Evolutionary conservation across 2,329 filamentous ascomycete species (phyloP), one percentile per base, ranked within the genome.

Genomic region (Nigrospora osmanthi): DNA sequence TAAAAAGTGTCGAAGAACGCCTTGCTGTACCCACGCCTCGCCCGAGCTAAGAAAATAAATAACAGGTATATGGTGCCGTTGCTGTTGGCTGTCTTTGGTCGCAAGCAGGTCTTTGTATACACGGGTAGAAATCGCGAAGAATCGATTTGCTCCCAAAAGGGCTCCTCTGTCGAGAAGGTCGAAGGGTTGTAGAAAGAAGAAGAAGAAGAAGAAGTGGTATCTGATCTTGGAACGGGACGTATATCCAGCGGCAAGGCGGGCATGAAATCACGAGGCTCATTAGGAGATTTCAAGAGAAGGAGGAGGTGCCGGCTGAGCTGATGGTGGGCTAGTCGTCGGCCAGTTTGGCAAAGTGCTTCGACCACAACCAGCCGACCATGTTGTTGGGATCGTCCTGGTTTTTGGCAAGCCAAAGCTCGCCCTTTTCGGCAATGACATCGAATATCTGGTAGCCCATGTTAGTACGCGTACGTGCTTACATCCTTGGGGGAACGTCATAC

Each of bases 321-420:
- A 30, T 36, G 40, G 19, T 42, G 32, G 40, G 40, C 40, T 59
- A 63, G 41, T 63, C 60, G 58, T 80, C 78, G 40, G 76, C 77
- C 51, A 81, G 59, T 60, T 78, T 80, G 43, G 85, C 85, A 72
- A 98, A 98, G 69, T 98, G 93, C 65, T 96, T 96, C 58, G 90
- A 95, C 93, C 93, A 98, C 58, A 98, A 95, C 93, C 93, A 98
- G 42, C 93, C 93, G 32, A 97, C 83, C 52, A 82, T 76, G 52
- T 85, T 78, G 11, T 72, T 75, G 2, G 81, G 71, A 64, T 98
- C 93, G 59, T 98, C 93, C 67, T 98, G 93, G 61, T 98, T 98
- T 65, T 89, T 89, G 43, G 93, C 93, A 46, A 98, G 80, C 93
- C 93, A 98, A 40, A 97, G 76, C 70, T 98, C 93, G 51, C 93